Percentiles rank a stretch among this genome's conserved stretches.
These are phyloP conservation scores for Saccharomycopsis guyanensis DNA, from an alignment of 805 yeast genomes.

Conservation along the genomic window DNA sequence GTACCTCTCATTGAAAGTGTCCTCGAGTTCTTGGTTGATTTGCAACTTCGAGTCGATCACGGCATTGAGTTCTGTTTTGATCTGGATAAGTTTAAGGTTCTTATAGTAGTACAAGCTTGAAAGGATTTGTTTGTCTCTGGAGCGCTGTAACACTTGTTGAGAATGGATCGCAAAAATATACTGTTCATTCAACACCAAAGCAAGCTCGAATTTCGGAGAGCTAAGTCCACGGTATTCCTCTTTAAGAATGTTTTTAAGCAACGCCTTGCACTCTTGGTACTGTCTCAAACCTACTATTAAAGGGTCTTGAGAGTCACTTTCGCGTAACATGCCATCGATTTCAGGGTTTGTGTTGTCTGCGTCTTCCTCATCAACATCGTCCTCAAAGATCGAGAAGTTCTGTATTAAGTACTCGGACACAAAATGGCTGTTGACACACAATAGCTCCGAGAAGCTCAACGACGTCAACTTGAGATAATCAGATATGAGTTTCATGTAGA, in stretches of 20 bases:
- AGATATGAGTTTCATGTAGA: constrained; percentile 16
- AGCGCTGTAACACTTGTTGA: constrained; percentile 8
- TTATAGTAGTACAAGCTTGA: constrained; percentile 14
- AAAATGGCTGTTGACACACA: constrained; percentile 15
- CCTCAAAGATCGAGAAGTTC: constrained; percentile 17
- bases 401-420: constrained; percentile 13
- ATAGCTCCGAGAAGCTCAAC: constrained; percentile 13
- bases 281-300: constrained; percentile 22
- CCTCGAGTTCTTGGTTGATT: constrained; percentile 12
- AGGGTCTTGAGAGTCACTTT: constrained; percentile 7
- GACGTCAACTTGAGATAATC: constrained; percentile 14
- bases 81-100: constrained; percentile 18
- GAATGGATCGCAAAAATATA: constrained; percentile 13
- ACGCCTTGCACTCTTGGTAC: constrained; percentile 30
- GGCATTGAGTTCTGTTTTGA: constrained; percentile 16
- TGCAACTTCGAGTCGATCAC: constrained; percentile 5
- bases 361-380: constrained; percentile 10
- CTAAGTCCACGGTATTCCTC: constrained; percentile 7
- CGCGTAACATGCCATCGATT: constrained; percentile 1
- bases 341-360: neutral
- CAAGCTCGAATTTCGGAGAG: constrained; percentile 17
- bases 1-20: constrained; percentile 8
- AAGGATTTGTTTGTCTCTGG: constrained; percentile 4
- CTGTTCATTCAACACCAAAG: constrained; percentile 19
- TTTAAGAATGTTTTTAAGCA: constrained; percentile 41